phyloP scores from a whole-genome alignment of 805 yeast species.

The Wickerhamiella kurtzmanii region DNA sequence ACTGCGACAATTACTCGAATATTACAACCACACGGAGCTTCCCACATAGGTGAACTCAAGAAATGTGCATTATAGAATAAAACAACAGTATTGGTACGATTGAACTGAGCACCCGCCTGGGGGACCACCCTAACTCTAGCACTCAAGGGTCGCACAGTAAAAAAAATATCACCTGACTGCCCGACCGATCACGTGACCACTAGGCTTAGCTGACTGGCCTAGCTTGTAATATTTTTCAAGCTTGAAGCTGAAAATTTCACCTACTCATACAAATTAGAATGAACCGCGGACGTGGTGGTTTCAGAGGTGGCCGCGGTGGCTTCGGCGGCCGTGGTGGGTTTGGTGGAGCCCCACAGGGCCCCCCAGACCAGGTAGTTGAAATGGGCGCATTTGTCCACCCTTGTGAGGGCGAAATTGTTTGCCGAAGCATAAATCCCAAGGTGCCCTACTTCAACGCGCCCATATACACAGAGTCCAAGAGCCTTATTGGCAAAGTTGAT shows the following conservation, averaged over 20 bases:
- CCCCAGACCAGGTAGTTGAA: constrained; percentile 90
- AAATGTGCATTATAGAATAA: no score
- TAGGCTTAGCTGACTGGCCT: neutral
- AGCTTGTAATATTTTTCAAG: neutral
- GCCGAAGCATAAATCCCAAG: constrained; percentile 87
- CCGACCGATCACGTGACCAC: neutral
- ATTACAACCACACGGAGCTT: no score
- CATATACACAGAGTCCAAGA: constrained; percentile 87
- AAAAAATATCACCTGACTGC: no score
- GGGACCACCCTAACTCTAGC: no score
- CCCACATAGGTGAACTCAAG: no score
- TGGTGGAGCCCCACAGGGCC: constrained; percentile 79
- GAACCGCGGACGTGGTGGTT: constrained; percentile 58
- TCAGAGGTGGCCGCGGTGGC: constrained; percentile 51
- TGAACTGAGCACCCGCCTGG: neutral
- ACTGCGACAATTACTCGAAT: no score
- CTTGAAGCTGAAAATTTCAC: constrained; percentile 6
- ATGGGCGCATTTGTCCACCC: constrained; percentile 88
- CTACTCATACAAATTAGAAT: constrained; percentile 22
- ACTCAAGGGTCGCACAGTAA: no score
- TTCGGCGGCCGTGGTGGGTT: constrained; percentile 55
- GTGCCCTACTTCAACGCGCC: constrained; percentile 98
- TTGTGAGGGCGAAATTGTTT: constrained; percentile 94
- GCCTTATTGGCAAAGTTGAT: constrained; percentile 93
- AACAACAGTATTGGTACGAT: no score